Percentiles rank a stretch among this genome's conserved stretches.
phyloP scores from a whole-genome alignment of 768 basidiomycete genomes.

The Paxillus rubicundulus region DNA sequence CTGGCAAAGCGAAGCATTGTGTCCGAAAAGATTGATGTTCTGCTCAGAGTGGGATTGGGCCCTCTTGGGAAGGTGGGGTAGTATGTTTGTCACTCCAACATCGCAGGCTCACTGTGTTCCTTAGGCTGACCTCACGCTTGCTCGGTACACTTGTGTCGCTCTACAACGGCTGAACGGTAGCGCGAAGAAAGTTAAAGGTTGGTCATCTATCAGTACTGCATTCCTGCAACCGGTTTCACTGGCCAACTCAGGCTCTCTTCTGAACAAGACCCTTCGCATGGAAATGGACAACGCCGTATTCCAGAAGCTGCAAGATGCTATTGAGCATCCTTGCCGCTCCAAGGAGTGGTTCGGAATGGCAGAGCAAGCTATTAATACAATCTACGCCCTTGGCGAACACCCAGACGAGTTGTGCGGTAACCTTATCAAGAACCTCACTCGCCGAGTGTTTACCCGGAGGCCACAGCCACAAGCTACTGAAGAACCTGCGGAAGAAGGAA shows the following conservation, averaged over 20 bases:
- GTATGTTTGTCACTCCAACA: neutral
- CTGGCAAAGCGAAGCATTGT: constrained; percentile 77
- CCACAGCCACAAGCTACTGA: constrained; percentile 12
- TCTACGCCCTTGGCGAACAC: constrained; percentile 91
- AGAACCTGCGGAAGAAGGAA: constrained; percentile 19
- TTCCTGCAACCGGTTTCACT: neutral
- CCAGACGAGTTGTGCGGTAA: constrained; percentile 81
- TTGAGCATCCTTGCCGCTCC: constrained; percentile 76
- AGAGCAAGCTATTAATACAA: constrained; percentile 95
- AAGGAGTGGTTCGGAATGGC: constrained; percentile 97
- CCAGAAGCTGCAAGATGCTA: constrained; percentile 72
- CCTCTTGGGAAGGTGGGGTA: constrained; percentile 69
- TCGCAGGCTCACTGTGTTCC: constrained; percentile 1
- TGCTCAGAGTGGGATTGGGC: constrained; percentile 87
- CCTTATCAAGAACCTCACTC: constrained; percentile 80
- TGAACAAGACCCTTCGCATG: constrained; percentile 81
- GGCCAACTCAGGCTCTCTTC: constrained; percentile 65
- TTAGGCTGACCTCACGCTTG: constrained; percentile 84
- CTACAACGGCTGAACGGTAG: constrained; percentile 91
- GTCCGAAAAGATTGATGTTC: constrained; percentile 75
- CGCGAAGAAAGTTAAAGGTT: constrained; percentile 96
- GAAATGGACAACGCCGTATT: constrained; percentile 89
- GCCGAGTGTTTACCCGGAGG: constrained; percentile 56
- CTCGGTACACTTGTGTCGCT: constrained; percentile 91
- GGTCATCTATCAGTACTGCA: neutral